phyloP scores from a whole-genome alignment of 495 filamentous ascomycete genomes.

The Penicillium waksmanii region DNA sequence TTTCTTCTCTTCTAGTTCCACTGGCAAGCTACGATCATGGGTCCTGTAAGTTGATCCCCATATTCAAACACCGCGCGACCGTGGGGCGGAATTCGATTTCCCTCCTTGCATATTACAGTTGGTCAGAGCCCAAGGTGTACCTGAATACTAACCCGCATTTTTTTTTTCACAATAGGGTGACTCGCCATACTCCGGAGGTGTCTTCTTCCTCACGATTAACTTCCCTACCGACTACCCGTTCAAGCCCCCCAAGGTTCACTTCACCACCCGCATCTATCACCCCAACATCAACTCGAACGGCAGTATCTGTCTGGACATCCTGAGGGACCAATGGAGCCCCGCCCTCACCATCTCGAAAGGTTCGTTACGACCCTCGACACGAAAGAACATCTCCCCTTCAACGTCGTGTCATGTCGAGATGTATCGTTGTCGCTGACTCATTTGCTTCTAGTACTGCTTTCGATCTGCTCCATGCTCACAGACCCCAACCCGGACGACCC shows the following conservation, averaged over 20 bases:
- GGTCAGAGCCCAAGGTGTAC: conserved; percentile 14
- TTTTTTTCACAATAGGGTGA: conserved; percentile 61
- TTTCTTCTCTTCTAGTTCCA: conserved; percentile 71
- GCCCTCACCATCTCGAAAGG: conserved; percentile 98
- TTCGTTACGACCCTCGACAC: conserved; percentile 38
- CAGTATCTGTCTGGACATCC: conserved; percentile 97
- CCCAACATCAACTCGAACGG: conserved; percentile 99
- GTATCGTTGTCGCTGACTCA: conserved; percentile 25
- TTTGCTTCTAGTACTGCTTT: conserved; percentile 74
- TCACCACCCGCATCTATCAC: conserved; percentile 99
- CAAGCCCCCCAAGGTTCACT: conserved; percentile 99
- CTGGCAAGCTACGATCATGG: conserved; percentile 99
- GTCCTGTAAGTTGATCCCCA: conserved; percentile 74
- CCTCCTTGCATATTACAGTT: not conserved
- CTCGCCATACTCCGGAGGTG: conserved; percentile 94
- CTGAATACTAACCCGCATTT: conserved; percentile 24
- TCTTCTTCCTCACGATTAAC: conserved; percentile 98
- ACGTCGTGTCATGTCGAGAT: not conserved
- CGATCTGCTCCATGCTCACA: conserved; percentile 99
- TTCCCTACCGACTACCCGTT: conserved; percentile 99
- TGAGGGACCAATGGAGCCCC: conserved; percentile 98
- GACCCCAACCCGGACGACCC: conserved; percentile 99
- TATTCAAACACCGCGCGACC: conserved; percentile 11
- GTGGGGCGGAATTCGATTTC: conserved; percentile 1
- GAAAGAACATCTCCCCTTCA: not conserved